Evolutionary conservation across 1,284 basidiomycete genomes (phyloP).

Genomic region (Phellopilus nigrolimitatus): DNA sequence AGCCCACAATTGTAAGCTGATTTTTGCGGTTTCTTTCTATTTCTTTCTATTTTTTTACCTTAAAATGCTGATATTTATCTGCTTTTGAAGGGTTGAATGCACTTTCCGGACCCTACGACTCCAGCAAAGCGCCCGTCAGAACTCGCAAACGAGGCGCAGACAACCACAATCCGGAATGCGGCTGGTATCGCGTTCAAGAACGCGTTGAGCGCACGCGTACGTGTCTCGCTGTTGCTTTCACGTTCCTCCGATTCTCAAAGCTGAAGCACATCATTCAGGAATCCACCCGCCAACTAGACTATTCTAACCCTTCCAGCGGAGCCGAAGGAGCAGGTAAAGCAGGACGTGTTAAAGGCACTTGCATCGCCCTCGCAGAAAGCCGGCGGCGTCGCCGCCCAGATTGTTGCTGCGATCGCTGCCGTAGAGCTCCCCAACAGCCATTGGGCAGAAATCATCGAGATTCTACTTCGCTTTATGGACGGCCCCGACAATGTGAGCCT

Average conservation of each 20-base stretch:
- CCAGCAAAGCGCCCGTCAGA: conserved; percentile 80
- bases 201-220: conserved; percentile 82
- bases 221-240: conserved; percentile 31
- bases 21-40: no score
- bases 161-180: conserved; percentile 84
- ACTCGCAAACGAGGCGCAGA: conserved; percentile 69
- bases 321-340: conserved; percentile 82
- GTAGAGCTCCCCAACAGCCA: conserved; percentile 86
- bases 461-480: conserved; percentile 85
- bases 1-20: no score
- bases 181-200: conserved; percentile 98
- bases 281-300: conserved; percentile 67
- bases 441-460: conserved; percentile 89
- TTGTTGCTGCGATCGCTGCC: conserved; percentile 89
- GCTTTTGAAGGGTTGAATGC: no score
- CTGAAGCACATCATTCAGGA: conserved; percentile 52
- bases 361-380: conserved; percentile 71
- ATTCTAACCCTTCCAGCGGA: conserved; percentile 61
- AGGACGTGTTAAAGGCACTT: conserved; percentile 80
- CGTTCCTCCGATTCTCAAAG: conserved; percentile 5
- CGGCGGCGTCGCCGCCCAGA: conserved; percentile 87
- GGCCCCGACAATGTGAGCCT: conserved; percentile 74
- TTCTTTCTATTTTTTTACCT: no score
- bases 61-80: no score
- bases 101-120: no score